Evolutionary conservation across 2,329 filamentous ascomycete species (phyloP).

Genomic region (Apiospora pterosperma): DNA sequence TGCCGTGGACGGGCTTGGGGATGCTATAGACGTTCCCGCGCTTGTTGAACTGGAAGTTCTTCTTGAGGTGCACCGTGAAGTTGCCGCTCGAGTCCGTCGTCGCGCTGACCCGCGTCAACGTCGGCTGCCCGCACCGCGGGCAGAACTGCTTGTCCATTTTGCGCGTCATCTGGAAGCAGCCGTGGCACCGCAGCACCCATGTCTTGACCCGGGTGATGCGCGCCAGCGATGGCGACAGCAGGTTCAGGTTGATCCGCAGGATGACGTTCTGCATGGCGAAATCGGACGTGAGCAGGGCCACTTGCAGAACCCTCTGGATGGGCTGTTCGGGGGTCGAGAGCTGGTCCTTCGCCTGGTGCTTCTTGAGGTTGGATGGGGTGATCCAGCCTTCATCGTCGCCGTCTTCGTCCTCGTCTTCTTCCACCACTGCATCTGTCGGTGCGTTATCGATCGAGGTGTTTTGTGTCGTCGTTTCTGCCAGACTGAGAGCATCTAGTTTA

Average conservation of each 20-base stretch:
- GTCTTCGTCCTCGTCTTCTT: conserved; percentile 31
- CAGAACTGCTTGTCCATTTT: conserved; percentile 92
- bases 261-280: conserved; percentile 98
- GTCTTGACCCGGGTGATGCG: conserved; percentile 83
- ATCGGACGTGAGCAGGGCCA: conserved; percentile 90
- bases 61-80: conserved; percentile 84
- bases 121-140: conserved; percentile 82
- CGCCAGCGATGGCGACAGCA: conserved; percentile 74
- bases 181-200: conserved; percentile 90
- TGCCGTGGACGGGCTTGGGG: conserved; percentile 83
- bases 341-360: conserved; percentile 69
- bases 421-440: conserved; percentile 23
- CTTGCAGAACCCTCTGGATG: conserved; percentile 68
- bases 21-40: conserved; percentile 89
- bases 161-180: conserved; percentile 81
- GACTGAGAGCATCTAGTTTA: conserved; percentile 6
- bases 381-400: conserved; percentile 80
- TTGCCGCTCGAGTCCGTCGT: conserved; percentile 76
- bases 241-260: conserved; percentile 88
- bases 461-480: conserved; percentile 13
- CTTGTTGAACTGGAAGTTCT: conserved; percentile 95
- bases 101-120: conserved; percentile 80
- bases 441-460: conserved; percentile 3
- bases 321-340: conserved; percentile 44
- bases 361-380: conserved; percentile 86